A percentile compares a stretch with the other conserved stretches of the same genome.
These are phyloP conservation scores for Scopulariopsis brevicaulis DNA, from an alignment of 2,329 filamentous ascomycete species.

Conservation along the genomic window DNA sequence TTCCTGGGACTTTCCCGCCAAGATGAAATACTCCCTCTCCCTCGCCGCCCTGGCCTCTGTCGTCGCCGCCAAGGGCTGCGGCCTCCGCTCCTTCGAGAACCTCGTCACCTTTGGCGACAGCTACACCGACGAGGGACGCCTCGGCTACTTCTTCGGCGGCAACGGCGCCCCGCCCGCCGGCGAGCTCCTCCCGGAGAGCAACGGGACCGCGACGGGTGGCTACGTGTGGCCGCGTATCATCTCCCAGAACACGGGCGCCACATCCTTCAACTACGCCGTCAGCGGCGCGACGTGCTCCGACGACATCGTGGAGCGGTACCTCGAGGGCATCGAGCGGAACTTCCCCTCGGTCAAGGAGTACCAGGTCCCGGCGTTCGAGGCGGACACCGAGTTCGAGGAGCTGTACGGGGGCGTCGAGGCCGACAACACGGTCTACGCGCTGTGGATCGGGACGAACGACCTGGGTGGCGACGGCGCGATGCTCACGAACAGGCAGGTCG, in stretches of 20 bases:
- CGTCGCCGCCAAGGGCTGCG: background rate
- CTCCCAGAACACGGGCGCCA: conserved; percentile 43
- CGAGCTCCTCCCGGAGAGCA: conserved; percentile 28
- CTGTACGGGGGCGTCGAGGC: conserved; percentile 32
- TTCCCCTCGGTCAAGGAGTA: conserved; percentile 56
- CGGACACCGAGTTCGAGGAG: conserved; percentile 29
- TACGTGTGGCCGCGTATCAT: conserved; percentile 59
- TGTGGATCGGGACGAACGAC: conserved; percentile 80
- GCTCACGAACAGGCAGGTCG: conserved; percentile 50
- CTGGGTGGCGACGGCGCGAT: conserved; percentile 51
- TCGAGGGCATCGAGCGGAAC: conserved; percentile 33
- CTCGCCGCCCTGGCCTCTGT: background rate
- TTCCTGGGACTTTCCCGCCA: background rate
- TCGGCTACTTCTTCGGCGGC: conserved; percentile 49
- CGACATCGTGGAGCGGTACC: conserved; percentile 45
- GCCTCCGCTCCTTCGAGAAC: conserved; percentile 34
- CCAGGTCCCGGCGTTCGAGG: conserved; percentile 44
- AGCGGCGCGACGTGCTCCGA: conserved; percentile 64
- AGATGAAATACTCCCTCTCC: background rate
- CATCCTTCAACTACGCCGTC: conserved; percentile 59
- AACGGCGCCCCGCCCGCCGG: conserved; percentile 55
- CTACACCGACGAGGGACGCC: conserved; percentile 62
- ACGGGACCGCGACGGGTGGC: conserved; percentile 51
- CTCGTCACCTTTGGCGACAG: conserved; percentile 65
- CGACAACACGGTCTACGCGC: conserved; percentile 57